phyloP scores from a whole-genome alignment of 1,284 basidiomycete species.

The Mycena sp. region DNA sequence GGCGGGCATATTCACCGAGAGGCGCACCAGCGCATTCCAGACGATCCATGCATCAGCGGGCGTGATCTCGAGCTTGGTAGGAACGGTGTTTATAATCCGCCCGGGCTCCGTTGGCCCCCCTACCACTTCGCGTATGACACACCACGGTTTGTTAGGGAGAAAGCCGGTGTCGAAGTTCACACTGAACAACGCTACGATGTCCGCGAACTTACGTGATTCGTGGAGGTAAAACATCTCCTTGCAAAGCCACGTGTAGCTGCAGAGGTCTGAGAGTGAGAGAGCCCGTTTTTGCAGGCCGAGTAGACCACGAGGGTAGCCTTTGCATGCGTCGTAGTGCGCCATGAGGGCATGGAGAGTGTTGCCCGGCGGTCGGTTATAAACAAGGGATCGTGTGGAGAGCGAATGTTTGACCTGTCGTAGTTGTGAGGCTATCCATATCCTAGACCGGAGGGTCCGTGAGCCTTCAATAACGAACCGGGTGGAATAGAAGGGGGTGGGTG shows the following conservation, averaged over 20 bases:
- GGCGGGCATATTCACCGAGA: neutral
- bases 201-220: conserved; percentile 7
- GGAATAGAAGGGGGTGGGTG: conserved; percentile 5
- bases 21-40: conserved; percentile 28
- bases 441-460: neutral
- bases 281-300: conserved; percentile 15
- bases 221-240: conserved; percentile 29
- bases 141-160: conserved; percentile 11
- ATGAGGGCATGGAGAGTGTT: conserved; percentile 18
- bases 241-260: conserved; percentile 21
- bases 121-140: neutral
- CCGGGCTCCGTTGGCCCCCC: neutral
- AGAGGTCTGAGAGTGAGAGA: conserved; percentile 12
- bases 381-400: conserved; percentile 11
- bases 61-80: conserved; percentile 7
- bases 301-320: conserved; percentile 9
- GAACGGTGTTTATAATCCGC: conserved; percentile 1
- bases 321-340: conserved; percentile 20
- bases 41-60: conserved; percentile 23
- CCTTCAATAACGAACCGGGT: conserved; percentile 14
- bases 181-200: conserved; percentile 21
- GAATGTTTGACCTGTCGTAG: conserved; percentile 12
- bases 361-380: neutral
- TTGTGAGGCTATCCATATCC: conserved; percentile 12
- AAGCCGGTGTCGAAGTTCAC: conserved; percentile 18